Base-by-base conservation (phyloP, 371 early-diverging fungal species). In the Actinomucor elegans region DNA sequence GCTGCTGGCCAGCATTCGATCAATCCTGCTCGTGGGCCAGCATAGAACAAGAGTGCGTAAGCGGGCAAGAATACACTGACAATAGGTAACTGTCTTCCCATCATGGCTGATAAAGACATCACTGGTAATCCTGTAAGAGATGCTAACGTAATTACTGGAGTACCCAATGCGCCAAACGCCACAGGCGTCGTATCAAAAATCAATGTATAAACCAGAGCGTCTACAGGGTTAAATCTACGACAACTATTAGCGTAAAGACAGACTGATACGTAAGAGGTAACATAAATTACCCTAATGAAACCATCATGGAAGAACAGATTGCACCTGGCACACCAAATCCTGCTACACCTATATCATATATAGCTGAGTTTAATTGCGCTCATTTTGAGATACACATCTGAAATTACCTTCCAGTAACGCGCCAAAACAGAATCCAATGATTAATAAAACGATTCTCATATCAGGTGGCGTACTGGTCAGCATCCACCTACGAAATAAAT, bases 321-420 rank as follows among this genome's bases (percentile, higher is more conserved):
- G 76, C 76, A 37, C 72, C 76, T 17, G 76, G 76, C 6, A 70
- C 72, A 46, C 76, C 76, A 44, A 75, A 75, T 6, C 76, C 75
- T 11, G 71, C 69, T 23, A 69, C 69, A 43, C 71, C 71, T 64
- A 15, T 8, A 44, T 12, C 31, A n/a, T 21, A 1, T 17, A 29
- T 1, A 24, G 5, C 4, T 20, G 12, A 21, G 11, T 33, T 2
- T 15, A 33, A 32, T 9, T 24, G 1, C 10, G 24, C 10, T 31
- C 11, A 20, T 17, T 14, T 34, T 18, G 43, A 54, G 17, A 11
- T 0, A 11, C 1, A 8, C 2, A 1, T 35, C 17, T 17, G 1
- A 18, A 14, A 18, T 2, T 45, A 66, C 71, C 76, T 68, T 75
- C 76, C 9, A 75, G 37, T 2, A 75, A 44, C 1, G 76, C 69